Base-by-base conservation (phyloP, 2,329 filamentous ascomycete genomes). In the Lojkania enalia region DNA sequence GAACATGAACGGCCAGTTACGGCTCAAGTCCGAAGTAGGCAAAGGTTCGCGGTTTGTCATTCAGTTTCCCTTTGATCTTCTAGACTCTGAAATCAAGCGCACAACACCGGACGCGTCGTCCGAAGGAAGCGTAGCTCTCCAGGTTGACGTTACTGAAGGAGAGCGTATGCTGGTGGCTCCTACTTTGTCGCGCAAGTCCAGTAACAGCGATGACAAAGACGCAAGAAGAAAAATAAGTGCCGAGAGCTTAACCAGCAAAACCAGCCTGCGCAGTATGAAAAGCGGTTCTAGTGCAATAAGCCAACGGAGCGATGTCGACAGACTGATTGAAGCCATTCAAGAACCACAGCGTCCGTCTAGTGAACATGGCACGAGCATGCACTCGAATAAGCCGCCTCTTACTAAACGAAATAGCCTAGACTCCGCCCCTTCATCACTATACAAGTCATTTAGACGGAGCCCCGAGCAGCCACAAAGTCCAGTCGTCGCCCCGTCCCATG, bases 1-100 rank as follows among this genome's bases (percentile, higher is more conserved):
- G n/a, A 95, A 90, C 60, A 94, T 95, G 88, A 86, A 92, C 46
- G 91, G 90, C 0, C 90, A 95, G 60, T 70, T 96, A 20, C 83
- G 89, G 1, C 72, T 96, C 1, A 92, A 90, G 59, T 95, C 90
- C 0, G 88, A 94, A 58, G 80, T 87, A 62, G 87, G 87, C 2
- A 87, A 86, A 57, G 90, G 91, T 0, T 91, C 90, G 14, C 80
- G 87, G 40, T 95, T 96, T 52, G 83, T 90, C 15, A 82, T 96
- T 18, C 82, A 88, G 51, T 73, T 96, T 20, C 86, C 87, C 0
- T 94, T 96, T 52, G 77, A 83, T 5, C 63, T 91, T 1, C 84
- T 82, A 0, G 66, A 74, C n/a, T 57, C 60, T 5, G 66, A 63
- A 29, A 43, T 35, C 16, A 20, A 48, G 18, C 33, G 44, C 9